These are phyloP conservation scores for Verticillium nonalfalfae DNA, from an alignment of 2,329 filamentous ascomycete genomes.

Conservation along the genomic window DNA sequence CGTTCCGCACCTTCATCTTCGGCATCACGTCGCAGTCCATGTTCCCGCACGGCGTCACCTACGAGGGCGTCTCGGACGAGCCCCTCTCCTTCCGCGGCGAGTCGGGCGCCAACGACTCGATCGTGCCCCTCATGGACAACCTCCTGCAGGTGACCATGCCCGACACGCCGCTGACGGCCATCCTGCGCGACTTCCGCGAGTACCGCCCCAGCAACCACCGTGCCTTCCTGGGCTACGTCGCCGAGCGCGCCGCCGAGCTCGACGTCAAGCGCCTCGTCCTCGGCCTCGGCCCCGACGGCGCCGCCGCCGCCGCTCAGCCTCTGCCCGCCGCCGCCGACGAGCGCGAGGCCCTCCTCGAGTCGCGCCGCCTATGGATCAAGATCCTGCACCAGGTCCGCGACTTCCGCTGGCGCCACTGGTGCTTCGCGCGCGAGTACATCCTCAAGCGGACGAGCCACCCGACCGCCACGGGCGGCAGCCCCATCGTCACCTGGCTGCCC, in stretches of 20 bases:
- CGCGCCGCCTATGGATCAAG: conserved; percentile 54
- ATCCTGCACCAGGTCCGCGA: conserved; percentile 70
- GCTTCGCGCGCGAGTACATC: conserved; percentile 79
- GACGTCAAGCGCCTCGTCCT: conserved; percentile 55
- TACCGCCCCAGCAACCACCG: conserved; percentile 88
- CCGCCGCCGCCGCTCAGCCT: background rate
- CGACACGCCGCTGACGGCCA: conserved; percentile 78
- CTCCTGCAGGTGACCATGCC: conserved; percentile 84
- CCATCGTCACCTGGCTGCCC: conserved; percentile 78
- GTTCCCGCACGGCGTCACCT: conserved; percentile 89
- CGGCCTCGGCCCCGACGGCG: conserved; percentile 13
- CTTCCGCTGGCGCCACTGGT: conserved; percentile 82
- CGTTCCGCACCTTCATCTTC: conserved; percentile 94
- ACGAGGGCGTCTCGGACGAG: conserved; percentile 69
- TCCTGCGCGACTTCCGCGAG: conserved; percentile 80
- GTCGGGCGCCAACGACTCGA: conserved; percentile 89
- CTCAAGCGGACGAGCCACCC: conserved; percentile 71
- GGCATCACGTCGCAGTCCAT: conserved; percentile 90
- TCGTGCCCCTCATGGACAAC: conserved; percentile 86
- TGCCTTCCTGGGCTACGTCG: conserved; percentile 71
- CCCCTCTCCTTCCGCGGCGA: conserved; percentile 84
- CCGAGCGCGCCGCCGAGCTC: conserved; percentile 37
- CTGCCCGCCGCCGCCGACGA: conserved; percentile 16
- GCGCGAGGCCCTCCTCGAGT: conserved; percentile 41
- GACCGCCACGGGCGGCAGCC: conserved; percentile 73